These are phyloP conservation scores for Cyclostephanos invisitatus DNA, from an alignment of 108 stramenopile genomes.

Conservation along the genomic window DNA sequence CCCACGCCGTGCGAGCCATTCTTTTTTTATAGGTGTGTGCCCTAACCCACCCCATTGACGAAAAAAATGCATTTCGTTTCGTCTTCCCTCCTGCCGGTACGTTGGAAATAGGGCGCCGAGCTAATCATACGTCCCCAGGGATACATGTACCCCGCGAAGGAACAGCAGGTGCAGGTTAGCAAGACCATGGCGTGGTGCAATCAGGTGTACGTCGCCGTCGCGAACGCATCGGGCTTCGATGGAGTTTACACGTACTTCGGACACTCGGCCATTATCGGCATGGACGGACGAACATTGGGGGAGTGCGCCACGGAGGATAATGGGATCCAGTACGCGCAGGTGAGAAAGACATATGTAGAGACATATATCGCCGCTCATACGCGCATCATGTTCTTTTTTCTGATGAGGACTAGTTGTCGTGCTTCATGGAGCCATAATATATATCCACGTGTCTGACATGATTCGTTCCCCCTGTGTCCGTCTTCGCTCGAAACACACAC, in stretches of 20 bases:
- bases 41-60: too few species aligned
- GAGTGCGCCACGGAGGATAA: constrained; percentile 82
- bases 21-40: too few species aligned
- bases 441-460: background rate
- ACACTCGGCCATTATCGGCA: constrained; percentile 74
- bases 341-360: too few species aligned
- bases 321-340: constrained; percentile 61
- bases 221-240: constrained; percentile 83
- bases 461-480: background rate
- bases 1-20: too few species aligned
- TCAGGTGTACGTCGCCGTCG: constrained; percentile 84
- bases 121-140: constrained; percentile 78
- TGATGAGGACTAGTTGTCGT: background rate
- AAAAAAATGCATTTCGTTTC: too few species aligned
- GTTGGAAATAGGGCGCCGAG: constrained; percentile 53
- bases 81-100: too few species aligned
- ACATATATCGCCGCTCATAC: background rate
- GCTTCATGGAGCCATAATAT: background rate
- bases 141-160: constrained; percentile 85
- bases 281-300: constrained; percentile 80
- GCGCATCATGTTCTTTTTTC: background rate
- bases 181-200: constrained; percentile 90
- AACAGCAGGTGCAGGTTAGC: constrained; percentile 80
- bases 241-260: constrained; percentile 73
- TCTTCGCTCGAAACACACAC: background rate